Conservation (phyloP, 208 protist species). For the Acanthamoeba triangularis region DNA sequence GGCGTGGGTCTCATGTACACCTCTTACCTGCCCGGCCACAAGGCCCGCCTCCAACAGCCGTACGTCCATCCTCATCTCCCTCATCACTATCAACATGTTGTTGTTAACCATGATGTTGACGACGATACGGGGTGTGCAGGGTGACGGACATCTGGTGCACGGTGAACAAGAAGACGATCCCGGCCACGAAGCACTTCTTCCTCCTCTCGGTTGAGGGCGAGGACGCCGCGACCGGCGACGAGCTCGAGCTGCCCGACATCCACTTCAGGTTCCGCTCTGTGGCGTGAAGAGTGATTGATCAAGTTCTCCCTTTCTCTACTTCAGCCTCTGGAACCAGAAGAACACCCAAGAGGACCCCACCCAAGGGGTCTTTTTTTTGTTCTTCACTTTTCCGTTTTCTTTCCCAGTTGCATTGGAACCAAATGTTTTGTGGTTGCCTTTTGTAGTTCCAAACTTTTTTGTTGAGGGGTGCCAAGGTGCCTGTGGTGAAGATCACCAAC, state of each 20-base stretch:
- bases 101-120: not conserved
- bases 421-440: too few species aligned
- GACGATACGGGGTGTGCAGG: not conserved
- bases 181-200: not conserved
- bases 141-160: constrained; percentile 14
- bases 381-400: not conserved
- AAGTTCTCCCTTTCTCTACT: not conserved
- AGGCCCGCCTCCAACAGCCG: not conserved
- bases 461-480: too few species aligned
- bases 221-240: constrained; percentile 1
- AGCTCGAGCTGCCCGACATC: constrained; percentile 20
- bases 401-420: too few species aligned
- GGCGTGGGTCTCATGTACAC: constrained; percentile 20
- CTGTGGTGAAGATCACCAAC: too few species aligned
- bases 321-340: not conserved
- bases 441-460: too few species aligned
- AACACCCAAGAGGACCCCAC: not conserved
- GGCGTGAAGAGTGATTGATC: not conserved
- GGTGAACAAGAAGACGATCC: constrained; percentile 23
- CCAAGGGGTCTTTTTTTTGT: too few species aligned
- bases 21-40: constrained; percentile 25
- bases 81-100: not conserved
- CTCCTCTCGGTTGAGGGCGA: constrained; percentile 43
- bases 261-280: constrained; percentile 6
- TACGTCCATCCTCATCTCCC: not conserved